Percentiles rank a stretch among this genome's conserved stretches.
phyloP scores from a whole-genome alignment of 1,284 basidiomycete genomes.

The Takashimella koratensis region DNA sequence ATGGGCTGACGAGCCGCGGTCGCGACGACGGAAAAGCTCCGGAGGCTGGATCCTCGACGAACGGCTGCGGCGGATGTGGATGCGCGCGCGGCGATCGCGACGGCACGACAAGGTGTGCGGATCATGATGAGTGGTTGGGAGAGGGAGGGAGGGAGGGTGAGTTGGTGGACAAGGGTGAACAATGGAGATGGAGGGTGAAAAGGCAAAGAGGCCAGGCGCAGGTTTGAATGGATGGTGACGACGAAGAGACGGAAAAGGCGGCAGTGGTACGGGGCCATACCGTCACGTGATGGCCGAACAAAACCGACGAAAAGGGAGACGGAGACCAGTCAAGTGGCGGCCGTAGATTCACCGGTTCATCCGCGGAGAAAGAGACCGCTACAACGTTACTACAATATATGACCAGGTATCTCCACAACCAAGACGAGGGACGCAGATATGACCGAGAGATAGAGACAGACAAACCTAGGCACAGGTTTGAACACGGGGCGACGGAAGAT shows the following conservation, averaged over 20 bases:
- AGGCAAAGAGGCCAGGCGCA: neutral
- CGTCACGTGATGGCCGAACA: neutral
- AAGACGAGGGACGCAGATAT: too few relatives aligned
- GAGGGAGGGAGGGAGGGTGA: neutral
- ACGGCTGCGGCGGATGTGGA: constrained; percentile 3
- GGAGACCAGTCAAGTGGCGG: too few relatives aligned
- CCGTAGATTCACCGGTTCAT: too few relatives aligned
- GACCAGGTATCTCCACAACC: too few relatives aligned
- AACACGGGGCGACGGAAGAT: neutral
- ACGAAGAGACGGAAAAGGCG: neutral
- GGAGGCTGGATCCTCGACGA: neutral
- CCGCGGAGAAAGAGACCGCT: too few relatives aligned
- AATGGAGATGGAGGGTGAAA: neutral
- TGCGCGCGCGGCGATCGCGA: constrained; percentile 19
- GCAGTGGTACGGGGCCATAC: neutral
- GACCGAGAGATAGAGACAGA: neutral
- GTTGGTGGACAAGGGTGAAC: constrained; percentile 3
- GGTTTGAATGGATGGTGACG: neutral
- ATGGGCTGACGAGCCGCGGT: neutral
- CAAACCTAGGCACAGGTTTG: neutral
- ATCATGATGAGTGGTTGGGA: constrained; percentile 22
- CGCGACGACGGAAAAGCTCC: constrained; percentile 1
- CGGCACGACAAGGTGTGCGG: constrained; percentile 29
- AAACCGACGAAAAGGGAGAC: too few relatives aligned
- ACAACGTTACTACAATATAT: too few relatives aligned